Evolutionary conservation across 805 yeast genomes (phyloP), one percentile per base, ranked within the genome.

Genomic region (Peterozyma xylosa): DNA sequence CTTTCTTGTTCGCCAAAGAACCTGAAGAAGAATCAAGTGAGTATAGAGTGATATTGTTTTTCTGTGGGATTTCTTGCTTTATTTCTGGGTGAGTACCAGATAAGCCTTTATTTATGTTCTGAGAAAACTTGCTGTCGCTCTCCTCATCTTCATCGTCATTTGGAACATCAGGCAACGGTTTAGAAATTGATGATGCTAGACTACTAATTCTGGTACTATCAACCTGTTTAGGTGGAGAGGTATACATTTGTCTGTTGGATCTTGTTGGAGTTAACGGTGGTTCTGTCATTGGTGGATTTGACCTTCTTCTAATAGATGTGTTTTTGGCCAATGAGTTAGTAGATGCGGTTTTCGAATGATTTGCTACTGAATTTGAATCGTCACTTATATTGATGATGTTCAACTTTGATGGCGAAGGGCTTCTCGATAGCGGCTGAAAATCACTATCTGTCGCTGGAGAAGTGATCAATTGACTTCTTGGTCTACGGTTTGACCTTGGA

Each of bases 401-500:
- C 2, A 27, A 9, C 10, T 37, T 11, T 11, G 45, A 37, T 9
- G 38, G 37, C 15, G 39, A 38, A 11, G 37, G 30, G 33, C 29
- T 30, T 21, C 35, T 27, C 5, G 32, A 33, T 39, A 13, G 37
- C n/a, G 14, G 37, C 21, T 34, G 33, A 9, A 7, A n/a, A 9
- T 10, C 14, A 15, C 14, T 10, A 11, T 38, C 16, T 5, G 17
- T 13, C 13, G 36, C 29, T 29, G 38, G 34, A 11, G 41, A 33
- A 18, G 30, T 14, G 3, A 41, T 7, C n/a, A 38, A 30, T 27
- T 17, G 35, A 38, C 49, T 46, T 34, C 43, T 39, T 34, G 62
- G 63, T 45, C 67, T 53, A 43, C 51, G 53, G 14, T 54, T 54
- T 5, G 67, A 62, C 47, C 67, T 54, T 11, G 62, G 56, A 5